phyloP scores from a whole-genome alignment of 768 basidiomycete species.

The Suillus subalutaceus region DNA sequence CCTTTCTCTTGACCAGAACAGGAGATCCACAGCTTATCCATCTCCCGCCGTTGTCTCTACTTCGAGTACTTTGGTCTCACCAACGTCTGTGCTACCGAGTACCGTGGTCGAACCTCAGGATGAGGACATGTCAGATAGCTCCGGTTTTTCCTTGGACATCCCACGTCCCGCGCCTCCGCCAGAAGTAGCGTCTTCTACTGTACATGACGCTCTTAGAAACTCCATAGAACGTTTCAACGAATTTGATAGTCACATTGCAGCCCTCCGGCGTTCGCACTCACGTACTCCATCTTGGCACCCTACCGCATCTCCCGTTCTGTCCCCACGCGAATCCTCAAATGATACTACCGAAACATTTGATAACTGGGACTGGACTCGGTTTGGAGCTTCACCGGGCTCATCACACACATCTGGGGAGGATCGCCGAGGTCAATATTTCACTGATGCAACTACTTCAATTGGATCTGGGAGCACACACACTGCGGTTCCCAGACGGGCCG shows the following conservation, averaged over 20 bases:
- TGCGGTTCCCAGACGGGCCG: constrained; percentile 7
- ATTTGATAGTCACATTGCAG: constrained; percentile 56
- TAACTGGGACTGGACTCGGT: constrained; percentile 7
- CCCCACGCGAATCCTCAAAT: constrained; percentile 25
- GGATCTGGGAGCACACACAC: constrained; percentile 6
- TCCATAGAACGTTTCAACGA: constrained; percentile 56
- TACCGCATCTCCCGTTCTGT: constrained; percentile 30
- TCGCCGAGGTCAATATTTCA: constrained; percentile 7
- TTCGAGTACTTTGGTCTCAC: constrained; percentile 21
- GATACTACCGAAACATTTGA: constrained; percentile 13
- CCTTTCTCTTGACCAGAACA: constrained; percentile 11
- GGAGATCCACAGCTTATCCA: constrained; percentile 20
- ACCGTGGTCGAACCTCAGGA: constrained; percentile 46
- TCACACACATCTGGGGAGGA: constrained; percentile 5
- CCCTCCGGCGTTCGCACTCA: constrained; percentile 44
- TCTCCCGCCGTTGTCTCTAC: constrained; percentile 21
- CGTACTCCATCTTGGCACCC: constrained; percentile 23
- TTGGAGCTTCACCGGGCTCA: neutral
- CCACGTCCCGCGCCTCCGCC: constrained; percentile 19
- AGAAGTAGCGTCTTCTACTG: constrained; percentile 17
- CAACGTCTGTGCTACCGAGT: constrained; percentile 45
- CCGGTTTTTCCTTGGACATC: constrained; percentile 27
- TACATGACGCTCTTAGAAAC: constrained; percentile 43
- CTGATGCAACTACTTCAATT: constrained; percentile 2
- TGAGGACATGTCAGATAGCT: constrained; percentile 53